Percentiles rank a stretch among this genome's conserved stretches.
phyloP scores from a whole-genome alignment of 1,284 basidiomycete genomes.

The Malassezia caprae region DNA sequence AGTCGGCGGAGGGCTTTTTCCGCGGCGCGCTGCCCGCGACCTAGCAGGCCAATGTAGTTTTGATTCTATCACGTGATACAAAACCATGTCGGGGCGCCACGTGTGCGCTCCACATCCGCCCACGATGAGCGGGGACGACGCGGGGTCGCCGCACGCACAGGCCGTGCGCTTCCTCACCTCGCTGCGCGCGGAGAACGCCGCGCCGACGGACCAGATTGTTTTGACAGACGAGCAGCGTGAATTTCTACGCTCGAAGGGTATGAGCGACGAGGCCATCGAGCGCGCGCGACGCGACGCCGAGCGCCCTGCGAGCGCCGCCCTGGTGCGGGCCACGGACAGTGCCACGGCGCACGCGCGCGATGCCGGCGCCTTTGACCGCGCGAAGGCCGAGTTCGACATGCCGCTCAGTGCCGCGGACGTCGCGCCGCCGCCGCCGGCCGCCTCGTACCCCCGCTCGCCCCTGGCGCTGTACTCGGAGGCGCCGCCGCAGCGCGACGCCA shows the following conservation, averaged over 20 bases:
- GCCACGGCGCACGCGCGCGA: slow-evolving; percentile 2
- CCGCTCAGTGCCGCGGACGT: slow-evolving; percentile 16
- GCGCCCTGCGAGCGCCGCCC: slow-evolving; percentile 21
- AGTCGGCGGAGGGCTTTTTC: slow-evolving; percentile 2
- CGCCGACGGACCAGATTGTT: slow-evolving; percentile 16
- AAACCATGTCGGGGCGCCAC: neutral
- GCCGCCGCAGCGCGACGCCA: slow-evolving; percentile 10
- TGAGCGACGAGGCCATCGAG: slow-evolving; percentile 32
- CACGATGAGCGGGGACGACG: slow-evolving; percentile 8
- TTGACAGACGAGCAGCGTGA: slow-evolving; percentile 20
- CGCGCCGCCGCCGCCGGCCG: slow-evolving; percentile 17
- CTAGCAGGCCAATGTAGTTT: slow-evolving; percentile 15
- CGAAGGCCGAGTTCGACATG: slow-evolving; percentile 30
- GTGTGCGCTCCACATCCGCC: neutral
- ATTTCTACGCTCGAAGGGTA: slow-evolving; percentile 37
- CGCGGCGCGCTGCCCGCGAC: neutral
- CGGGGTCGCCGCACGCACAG: slow-evolving; percentile 25
- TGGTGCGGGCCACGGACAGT: neutral
- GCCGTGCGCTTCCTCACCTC: slow-evolving; percentile 43
- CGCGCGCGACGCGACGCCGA: slow-evolving; percentile 29
- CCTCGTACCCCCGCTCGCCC: slow-evolving; percentile 37
- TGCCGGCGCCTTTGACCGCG: slow-evolving; percentile 20
- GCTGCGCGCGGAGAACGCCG: slow-evolving; percentile 17
- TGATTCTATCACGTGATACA: slow-evolving; percentile 10
- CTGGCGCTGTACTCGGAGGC: slow-evolving; percentile 29